phyloP scores from a whole-genome alignment of 768 basidiomycete genomes.

The Strobilomyces confusus region DNA sequence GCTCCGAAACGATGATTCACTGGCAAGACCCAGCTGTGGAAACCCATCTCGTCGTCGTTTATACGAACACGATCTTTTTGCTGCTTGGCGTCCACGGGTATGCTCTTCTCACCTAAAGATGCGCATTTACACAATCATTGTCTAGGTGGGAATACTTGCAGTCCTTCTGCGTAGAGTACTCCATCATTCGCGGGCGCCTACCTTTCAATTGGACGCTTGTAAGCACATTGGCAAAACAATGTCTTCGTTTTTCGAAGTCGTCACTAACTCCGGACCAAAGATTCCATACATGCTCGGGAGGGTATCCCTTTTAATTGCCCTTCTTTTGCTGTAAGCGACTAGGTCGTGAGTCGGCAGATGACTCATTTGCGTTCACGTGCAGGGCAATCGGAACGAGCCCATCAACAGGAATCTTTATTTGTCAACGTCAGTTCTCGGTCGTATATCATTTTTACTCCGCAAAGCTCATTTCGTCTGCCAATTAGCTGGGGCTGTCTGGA shows the following conservation, averaged over 20 bases:
- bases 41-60: background rate
- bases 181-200: constrained; percentile 16
- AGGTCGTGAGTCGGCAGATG: too few relatives aligned
- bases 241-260: background rate
- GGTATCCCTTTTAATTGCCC: constrained; percentile 4
- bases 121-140: background rate
- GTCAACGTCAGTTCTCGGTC: constrained; percentile 17
- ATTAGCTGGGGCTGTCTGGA: background rate
- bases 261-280: constrained; percentile 1
- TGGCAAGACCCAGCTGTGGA: constrained; percentile 14
- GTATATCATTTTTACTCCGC: background rate
- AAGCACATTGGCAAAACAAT: background rate
- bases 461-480: constrained; percentile 1
- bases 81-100: constrained; percentile 20
- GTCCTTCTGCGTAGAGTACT: constrained; percentile 17
- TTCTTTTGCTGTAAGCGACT: constrained; percentile 16
- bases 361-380: background rate
- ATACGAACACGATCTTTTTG: constrained; percentile 7
- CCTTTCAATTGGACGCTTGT: constrained; percentile 28
- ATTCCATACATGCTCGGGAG: constrained; percentile 27
- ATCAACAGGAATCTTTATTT: background rate
- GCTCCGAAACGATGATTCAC: constrained; percentile 8
- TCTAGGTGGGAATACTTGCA: constrained; percentile 26
- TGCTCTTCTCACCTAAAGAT: background rate
- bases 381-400: constrained; percentile 6